phyloP scores from a whole-genome alignment of 1,139 yeast genomes.

The Nadsonia commutata region DNA sequence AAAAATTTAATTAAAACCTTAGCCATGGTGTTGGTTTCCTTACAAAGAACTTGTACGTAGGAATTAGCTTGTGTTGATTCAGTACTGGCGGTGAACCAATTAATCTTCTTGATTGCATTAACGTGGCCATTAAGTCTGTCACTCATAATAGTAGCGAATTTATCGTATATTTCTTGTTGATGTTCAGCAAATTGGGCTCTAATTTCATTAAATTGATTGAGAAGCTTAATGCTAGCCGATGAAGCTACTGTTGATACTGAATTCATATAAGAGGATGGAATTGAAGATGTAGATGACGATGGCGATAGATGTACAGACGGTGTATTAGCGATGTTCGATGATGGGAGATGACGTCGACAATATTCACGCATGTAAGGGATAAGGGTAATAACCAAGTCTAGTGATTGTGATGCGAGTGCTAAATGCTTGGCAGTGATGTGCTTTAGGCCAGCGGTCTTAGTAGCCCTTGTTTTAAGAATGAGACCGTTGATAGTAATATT shows the following conservation, averaged over 20 bases:
- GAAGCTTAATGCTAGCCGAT: constrained; percentile 3
- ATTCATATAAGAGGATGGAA: not conserved
- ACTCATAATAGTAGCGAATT: constrained; percentile 54
- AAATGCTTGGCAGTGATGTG: constrained; percentile 66
- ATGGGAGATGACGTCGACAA: constrained; percentile 16
- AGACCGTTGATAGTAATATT: constrained; percentile 47
- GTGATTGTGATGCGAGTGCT: constrained; percentile 52
- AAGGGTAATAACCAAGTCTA: constrained; percentile 28
- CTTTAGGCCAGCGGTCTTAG: constrained; percentile 56
- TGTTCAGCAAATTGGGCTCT: constrained; percentile 36
- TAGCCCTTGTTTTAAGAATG: constrained; percentile 66
- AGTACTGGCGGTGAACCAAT: constrained; percentile 35
- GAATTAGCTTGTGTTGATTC: constrained; percentile 34
- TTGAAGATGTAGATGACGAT: not conserved
- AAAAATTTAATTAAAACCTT: constrained; percentile 46
- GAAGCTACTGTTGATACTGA: not conserved
- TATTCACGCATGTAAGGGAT: constrained; percentile 24
- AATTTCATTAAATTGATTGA: constrained; percentile 29
- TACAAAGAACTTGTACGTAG: constrained; percentile 55
- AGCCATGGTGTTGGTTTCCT: constrained; percentile 50
- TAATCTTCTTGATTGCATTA: constrained; percentile 29
- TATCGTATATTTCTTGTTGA: constrained; percentile 49
- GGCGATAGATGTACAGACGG: not conserved
- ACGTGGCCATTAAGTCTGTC: constrained; percentile 45
- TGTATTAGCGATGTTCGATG: constrained; percentile 1